Percentiles rank a stretch among this genome's conserved stretches.
phyloP scores from a whole-genome alignment of 139 green algal species.

The Closterium sp. region DNA sequence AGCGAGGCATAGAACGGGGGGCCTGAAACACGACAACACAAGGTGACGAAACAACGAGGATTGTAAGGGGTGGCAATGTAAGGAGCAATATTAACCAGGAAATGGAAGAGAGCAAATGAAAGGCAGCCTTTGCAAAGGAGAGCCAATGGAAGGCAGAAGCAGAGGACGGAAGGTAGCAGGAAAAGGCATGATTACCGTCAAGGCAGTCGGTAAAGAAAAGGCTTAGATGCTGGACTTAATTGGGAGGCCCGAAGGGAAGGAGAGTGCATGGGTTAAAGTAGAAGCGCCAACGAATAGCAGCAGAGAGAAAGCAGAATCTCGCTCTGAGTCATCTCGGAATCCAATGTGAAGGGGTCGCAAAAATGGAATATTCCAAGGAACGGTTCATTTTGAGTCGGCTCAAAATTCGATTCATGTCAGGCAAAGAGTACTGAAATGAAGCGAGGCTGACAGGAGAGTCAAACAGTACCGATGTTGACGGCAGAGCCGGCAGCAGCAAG shows the following conservation, averaged over 20 bases:
- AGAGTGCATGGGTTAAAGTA: too few species aligned
- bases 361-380: neutral
- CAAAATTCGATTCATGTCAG: too few species aligned
- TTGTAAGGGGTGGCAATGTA: neutral
- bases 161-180: neutral
- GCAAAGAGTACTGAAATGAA: too few species aligned
- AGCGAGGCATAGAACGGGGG: constrained; percentile 47
- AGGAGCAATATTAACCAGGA: neutral
- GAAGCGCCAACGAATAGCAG: too few species aligned
- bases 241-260: neutral
- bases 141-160: neutral
- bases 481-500: constrained; percentile 44
- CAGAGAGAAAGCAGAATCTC: too few species aligned
- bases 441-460: too few species aligned
- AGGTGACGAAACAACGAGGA: neutral
- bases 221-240: constrained; percentile 3
- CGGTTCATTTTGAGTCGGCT: too few species aligned
- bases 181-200: neutral
- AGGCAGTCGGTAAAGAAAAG: too few species aligned
- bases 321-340: too few species aligned
- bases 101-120: neutral
- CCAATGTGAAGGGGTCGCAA: too few species aligned
- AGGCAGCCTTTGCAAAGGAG: neutral
- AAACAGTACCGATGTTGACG: constrained; percentile 5
- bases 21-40: constrained; percentile 19